These are phyloP conservation scores for Phyllosticta paracitricarpa DNA, from an alignment of 2,329 filamentous ascomycete species.

Conservation along the genomic window DNA sequence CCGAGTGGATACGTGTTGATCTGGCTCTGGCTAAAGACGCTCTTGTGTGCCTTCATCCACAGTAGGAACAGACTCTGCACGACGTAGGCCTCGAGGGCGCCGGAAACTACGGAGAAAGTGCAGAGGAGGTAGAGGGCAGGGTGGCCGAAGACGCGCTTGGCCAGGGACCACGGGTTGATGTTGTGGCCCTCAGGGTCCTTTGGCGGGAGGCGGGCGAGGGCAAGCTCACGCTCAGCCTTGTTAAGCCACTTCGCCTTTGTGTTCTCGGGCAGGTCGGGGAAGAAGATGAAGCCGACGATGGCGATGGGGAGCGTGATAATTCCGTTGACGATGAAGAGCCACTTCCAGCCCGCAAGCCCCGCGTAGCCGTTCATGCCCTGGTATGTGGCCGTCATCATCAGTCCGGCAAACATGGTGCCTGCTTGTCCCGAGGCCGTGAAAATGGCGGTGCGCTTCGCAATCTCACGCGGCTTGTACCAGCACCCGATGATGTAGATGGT, in stretches of 20 bases:
- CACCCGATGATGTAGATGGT: constrained; percentile 23
- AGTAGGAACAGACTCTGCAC: constrained; percentile 19
- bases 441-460: constrained; percentile 22
- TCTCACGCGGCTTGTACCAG: constrained; percentile 21
- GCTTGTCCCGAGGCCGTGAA: constrained; percentile 22
- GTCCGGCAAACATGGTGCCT: constrained; percentile 23
- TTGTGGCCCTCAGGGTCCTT: constrained; percentile 19
- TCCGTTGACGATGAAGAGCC: constrained; percentile 22
- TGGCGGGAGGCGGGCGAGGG: constrained; percentile 18
- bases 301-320: constrained; percentile 22
- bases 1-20: constrained; percentile 48
- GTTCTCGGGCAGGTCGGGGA: constrained; percentile 21
- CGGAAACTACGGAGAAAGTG: constrained; percentile 28
- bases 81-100: constrained; percentile 25
- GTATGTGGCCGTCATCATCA: constrained; percentile 26
- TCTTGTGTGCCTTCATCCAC: constrained; percentile 26
- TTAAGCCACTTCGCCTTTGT: constrained; percentile 15
- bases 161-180: constrained; percentile 17
- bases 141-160: constrained; percentile 15
- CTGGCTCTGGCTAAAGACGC: constrained; percentile 28
- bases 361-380: constrained; percentile 16
- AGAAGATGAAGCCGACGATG: constrained; percentile 20
- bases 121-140: constrained; percentile 27
- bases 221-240: constrained; percentile 19
- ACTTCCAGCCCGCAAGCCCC: constrained; percentile 20